Percentiles rank a stretch among this genome's conserved stretches.
Evolutionary conservation across 208 protist species (phyloP).

Genomic region (Trypanosoma conorhini): DNA sequence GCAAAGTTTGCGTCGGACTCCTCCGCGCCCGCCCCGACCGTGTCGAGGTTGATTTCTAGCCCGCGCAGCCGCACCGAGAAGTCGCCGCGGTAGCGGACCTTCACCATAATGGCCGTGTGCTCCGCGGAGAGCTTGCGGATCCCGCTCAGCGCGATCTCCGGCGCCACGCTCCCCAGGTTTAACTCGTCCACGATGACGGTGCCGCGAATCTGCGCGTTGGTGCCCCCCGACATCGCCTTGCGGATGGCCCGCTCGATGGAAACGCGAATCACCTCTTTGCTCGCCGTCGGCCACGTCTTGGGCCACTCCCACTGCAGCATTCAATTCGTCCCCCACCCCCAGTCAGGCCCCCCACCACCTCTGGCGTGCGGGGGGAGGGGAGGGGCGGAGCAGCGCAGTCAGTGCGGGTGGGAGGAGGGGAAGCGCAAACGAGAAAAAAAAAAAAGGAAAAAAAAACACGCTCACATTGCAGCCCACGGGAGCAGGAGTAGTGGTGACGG

Average conservation of each 20-base stretch:
- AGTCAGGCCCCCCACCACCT: too few species aligned
- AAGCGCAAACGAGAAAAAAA: background rate
- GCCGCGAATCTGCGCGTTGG: constrained; percentile 77
- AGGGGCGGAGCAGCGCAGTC: too few species aligned
- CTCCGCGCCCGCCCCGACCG: constrained; percentile 53
- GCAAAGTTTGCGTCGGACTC: constrained; percentile 68
- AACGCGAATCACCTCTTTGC: constrained; percentile 62
- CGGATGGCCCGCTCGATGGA: constrained; percentile 73
- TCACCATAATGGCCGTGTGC: constrained; percentile 84
- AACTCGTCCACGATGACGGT: constrained; percentile 71
- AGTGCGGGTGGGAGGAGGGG: background rate
- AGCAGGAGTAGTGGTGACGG: too few species aligned
- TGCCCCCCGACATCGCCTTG: constrained; percentile 61
- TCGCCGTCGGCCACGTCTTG: constrained; percentile 60
- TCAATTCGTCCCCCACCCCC: constrained; percentile 30
- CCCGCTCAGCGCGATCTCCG: constrained; percentile 69
- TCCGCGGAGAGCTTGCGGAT: constrained; percentile 74
- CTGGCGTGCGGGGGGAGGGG: background rate
- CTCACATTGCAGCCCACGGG: too few species aligned
- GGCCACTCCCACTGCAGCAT: constrained; percentile 92
- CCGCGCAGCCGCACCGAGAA: constrained; percentile 72
- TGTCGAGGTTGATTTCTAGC: constrained; percentile 88
- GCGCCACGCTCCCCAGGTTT: constrained; percentile 68
- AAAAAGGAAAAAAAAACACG: constrained; percentile 10
- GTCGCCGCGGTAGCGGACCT: constrained; percentile 81